phyloP scores from a whole-genome alignment of 2,329 filamentous ascomycete genomes.

The Colletotrichum chlorophyti region DNA sequence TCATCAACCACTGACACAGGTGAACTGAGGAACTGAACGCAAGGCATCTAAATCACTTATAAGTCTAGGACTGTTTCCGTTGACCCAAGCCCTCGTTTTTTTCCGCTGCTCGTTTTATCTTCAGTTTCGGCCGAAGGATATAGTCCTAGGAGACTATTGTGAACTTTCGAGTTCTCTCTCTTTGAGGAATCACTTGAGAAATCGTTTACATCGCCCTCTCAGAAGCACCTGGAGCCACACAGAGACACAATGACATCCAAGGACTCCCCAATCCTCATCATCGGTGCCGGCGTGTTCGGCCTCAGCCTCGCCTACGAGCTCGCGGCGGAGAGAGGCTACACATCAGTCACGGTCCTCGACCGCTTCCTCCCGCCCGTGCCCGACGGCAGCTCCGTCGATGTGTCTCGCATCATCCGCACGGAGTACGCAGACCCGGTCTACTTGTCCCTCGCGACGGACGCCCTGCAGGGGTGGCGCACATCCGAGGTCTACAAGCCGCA shows the following conservation, averaged over 20 bases:
- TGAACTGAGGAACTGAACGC: neutral
- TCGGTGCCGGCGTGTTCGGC: slow-evolving; percentile 41
- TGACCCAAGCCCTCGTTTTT: no score
- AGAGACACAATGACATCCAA: neutral
- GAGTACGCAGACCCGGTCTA: slow-evolving; percentile 74
- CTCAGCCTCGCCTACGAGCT: slow-evolving; percentile 38
- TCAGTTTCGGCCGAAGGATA: no score
- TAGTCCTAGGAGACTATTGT: no score
- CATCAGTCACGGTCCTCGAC: slow-evolving; percentile 44
- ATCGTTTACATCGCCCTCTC: neutral
- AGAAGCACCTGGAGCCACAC: neutral
- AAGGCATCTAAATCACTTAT: no score
- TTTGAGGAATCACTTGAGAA: neutral
- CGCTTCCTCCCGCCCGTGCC: slow-evolving; percentile 42
- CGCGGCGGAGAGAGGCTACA: slow-evolving; percentile 33
- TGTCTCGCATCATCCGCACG: slow-evolving; percentile 47
- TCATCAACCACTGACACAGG: neutral
- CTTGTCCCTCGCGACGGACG: slow-evolving; percentile 52
- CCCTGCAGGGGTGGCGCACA: slow-evolving; percentile 32
- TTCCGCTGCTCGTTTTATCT: no score
- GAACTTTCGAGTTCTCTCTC: no score
- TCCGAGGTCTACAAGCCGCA: slow-evolving; percentile 35
- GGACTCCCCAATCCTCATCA: slow-evolving; percentile 35
- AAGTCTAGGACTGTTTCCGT: no score
- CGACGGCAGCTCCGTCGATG: slow-evolving; percentile 48